phyloP scores from a whole-genome alignment of 192 early-diverging fungal genomes.

The Lobosporangium transversale region DNA sequence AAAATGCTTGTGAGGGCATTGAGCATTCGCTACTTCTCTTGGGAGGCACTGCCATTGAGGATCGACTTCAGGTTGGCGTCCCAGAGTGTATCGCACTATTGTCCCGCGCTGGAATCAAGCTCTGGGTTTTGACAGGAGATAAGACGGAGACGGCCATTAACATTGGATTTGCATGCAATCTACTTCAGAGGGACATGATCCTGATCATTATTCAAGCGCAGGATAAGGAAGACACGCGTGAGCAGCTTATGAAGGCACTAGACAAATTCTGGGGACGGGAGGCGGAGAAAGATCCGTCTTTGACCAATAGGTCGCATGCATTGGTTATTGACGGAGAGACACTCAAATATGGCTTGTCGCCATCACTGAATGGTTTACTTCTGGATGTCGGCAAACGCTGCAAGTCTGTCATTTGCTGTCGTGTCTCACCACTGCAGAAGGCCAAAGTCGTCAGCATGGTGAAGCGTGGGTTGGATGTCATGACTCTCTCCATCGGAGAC shows the following conservation, averaged over 20 bases:
- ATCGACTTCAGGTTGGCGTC: slow-evolving; percentile 97
- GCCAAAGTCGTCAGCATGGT: slow-evolving; percentile 93
- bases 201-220: slow-evolving; percentile 77
- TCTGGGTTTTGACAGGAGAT: slow-evolving; percentile 98
- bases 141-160: slow-evolving; percentile 98
- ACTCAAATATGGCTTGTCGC: slow-evolving; percentile 79
- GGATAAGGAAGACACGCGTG: slow-evolving; percentile 64
- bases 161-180: slow-evolving; percentile 94
- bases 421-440: slow-evolving; percentile 96
- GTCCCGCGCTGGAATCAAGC: slow-evolving; percentile 87
- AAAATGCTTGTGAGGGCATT: slow-evolving; percentile 79
- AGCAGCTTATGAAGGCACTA: slow-evolving; percentile 76
- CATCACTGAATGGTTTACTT: slow-evolving; percentile 64
- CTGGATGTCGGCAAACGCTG: slow-evolving; percentile 83
- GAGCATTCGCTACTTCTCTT: slow-evolving; percentile 83
- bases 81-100: slow-evolving; percentile 91
- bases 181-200: slow-evolving; percentile 86
- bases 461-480: slow-evolving; percentile 80
- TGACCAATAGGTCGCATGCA: slow-evolving; percentile 57
- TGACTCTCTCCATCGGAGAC: slow-evolving; percentile 95
- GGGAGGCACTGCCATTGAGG: slow-evolving; percentile 98
- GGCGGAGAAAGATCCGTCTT: slow-evolving; percentile 39
- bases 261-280: slow-evolving; percentile 59
- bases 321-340: slow-evolving; percentile 95
- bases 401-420: slow-evolving; percentile 91